A percentile compares a stretch with the other conserved stretches of the same genome.
Evolutionary conservation across 2,329 filamentous ascomycete genomes (phyloP).

Genomic region (Thyridium curvatum): DNA sequence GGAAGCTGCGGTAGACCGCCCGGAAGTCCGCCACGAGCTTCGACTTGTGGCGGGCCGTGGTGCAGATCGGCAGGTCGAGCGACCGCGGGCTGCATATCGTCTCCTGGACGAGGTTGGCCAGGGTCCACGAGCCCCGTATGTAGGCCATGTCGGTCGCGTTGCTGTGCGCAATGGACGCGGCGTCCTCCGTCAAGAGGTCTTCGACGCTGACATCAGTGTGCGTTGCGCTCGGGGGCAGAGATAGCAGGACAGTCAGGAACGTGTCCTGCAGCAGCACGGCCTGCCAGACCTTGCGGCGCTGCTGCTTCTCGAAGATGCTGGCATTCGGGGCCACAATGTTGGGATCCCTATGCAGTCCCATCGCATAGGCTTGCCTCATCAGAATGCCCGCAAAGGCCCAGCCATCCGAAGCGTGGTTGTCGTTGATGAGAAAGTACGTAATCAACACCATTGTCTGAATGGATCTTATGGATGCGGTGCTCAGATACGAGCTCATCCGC

Average conservation of each 20-base stretch:
- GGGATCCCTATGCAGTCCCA: slow-evolving; percentile 74
- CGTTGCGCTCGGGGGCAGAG: slow-evolving; percentile 69
- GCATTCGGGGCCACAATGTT: slow-evolving; percentile 65
- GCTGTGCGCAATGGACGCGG: slow-evolving; percentile 47
- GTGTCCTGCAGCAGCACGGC: slow-evolving; percentile 77
- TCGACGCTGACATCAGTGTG: slow-evolving; percentile 76
- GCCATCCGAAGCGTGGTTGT: slow-evolving; percentile 76
- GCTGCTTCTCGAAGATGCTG: slow-evolving; percentile 67
- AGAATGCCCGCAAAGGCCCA: slow-evolving; percentile 77
- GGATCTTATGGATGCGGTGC: slow-evolving; percentile 64
- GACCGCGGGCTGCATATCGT: slow-evolving; percentile 70
- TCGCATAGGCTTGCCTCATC: slow-evolving; percentile 72
- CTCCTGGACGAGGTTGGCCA: slow-evolving; percentile 73
- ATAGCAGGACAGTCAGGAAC: slow-evolving; percentile 71
- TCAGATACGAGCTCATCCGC: slow-evolving; percentile 70
- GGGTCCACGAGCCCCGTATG: slow-evolving; percentile 70
- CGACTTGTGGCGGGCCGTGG: slow-evolving; percentile 61
- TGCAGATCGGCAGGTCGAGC: slow-evolving; percentile 65
- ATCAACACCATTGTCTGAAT: slow-evolving; percentile 80
- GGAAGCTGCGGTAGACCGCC: slow-evolving; percentile 66
- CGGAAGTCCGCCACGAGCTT: slow-evolving; percentile 65
- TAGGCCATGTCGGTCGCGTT: slow-evolving; percentile 64
- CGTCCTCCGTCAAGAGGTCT: slow-evolving; percentile 58
- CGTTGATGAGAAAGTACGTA: slow-evolving; percentile 78
- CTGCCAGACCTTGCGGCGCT: slow-evolving; percentile 75